A percentile compares a stretch with the other conserved stretches of the same genome.
phyloP scores from a whole-genome alignment of 1,139 yeast genomes.

The Candida anutae region DNA sequence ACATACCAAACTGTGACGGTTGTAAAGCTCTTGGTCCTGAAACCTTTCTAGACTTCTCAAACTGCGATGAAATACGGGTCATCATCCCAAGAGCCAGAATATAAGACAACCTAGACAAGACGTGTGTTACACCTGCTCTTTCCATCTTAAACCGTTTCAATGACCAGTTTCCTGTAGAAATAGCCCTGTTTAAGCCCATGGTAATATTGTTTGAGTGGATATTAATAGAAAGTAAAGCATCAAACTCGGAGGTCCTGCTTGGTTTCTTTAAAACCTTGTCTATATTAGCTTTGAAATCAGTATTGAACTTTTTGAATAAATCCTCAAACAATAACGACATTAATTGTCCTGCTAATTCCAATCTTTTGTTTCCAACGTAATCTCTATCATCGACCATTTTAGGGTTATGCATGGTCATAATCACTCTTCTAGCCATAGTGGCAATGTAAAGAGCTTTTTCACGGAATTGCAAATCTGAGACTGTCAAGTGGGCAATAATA shows the following conservation, averaged over 20 bases:
- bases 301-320: slow-evolving; percentile 89
- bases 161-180: slow-evolving; percentile 98
- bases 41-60: slow-evolving; percentile 94
- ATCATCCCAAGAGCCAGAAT: slow-evolving; percentile 98
- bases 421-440: slow-evolving; percentile 91
- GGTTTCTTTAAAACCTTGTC: slow-evolving; percentile 93
- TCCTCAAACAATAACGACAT: slow-evolving; percentile 94
- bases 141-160: slow-evolving; percentile 98
- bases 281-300: slow-evolving; percentile 87
- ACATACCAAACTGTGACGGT: slow-evolving; percentile 98
- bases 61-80: slow-evolving; percentile 98
- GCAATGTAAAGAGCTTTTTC: slow-evolving; percentile 94
- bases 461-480: slow-evolving; percentile 76
- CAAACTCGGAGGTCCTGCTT: slow-evolving; percentile 90
- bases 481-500: slow-evolving; percentile 89
- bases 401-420: slow-evolving; percentile 93
- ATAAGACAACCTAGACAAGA: slow-evolving; percentile 80
- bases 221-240: slow-evolving; percentile 80
- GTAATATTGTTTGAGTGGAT: slow-evolving; percentile 91
- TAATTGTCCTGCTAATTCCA: slow-evolving; percentile 95
- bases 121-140: slow-evolving; percentile 98
- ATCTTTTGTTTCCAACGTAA: slow-evolving; percentile 95
- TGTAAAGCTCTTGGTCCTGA: slow-evolving; percentile 99
- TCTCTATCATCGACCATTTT: slow-evolving; percentile 96
- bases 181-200: slow-evolving; percentile 90